Conservation (phyloP, 495 filamentous ascomycete species). For the Trichoderma virens region DNA sequence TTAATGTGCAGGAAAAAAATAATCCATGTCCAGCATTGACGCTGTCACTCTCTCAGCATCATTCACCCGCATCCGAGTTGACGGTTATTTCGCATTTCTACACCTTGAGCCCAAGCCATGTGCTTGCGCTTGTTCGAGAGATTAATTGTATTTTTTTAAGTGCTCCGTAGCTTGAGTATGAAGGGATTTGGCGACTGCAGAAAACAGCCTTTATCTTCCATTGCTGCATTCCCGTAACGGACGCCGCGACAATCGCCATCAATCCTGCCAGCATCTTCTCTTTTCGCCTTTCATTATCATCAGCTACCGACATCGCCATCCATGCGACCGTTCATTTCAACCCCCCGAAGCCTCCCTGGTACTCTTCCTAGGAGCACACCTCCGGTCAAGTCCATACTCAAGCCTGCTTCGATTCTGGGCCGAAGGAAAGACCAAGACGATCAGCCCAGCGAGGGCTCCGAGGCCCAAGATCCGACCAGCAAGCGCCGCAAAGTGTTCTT, state of each 20-base stretch:
- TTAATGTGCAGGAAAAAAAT: conserved; percentile 3
- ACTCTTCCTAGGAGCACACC: conserved; percentile 15
- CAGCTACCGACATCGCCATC: not conserved
- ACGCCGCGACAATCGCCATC: not conserved
- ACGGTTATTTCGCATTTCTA: not conserved
- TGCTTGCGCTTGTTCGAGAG: not conserved
- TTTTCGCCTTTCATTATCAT: not conserved
- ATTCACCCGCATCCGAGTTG: not conserved
- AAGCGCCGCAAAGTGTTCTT: conserved; percentile 64
- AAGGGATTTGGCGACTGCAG: not conserved
- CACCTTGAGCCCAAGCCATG: not conserved
- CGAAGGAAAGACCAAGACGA: conserved; percentile 27
- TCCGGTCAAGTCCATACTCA: conserved; percentile 39
- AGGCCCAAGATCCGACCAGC: conserved; percentile 43
- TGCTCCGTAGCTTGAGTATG: not conserved
- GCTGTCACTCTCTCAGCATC: not conserved
- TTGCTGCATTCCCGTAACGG: not conserved
- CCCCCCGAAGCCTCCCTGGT: conserved; percentile 19
- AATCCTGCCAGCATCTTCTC: too few relatives aligned
- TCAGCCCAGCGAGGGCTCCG: conserved; percentile 34
- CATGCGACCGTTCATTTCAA: conserved; percentile 26
- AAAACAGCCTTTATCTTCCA: not conserved
- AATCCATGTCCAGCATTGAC: conserved; percentile 1
- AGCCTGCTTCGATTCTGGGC: conserved; percentile 28
- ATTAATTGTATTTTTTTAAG: not conserved